A percentile compares a stretch with the other conserved stretches of the same genome.
Conservation (phyloP, 208 protist genomes). For the Leishmania mexicana region DNA sequence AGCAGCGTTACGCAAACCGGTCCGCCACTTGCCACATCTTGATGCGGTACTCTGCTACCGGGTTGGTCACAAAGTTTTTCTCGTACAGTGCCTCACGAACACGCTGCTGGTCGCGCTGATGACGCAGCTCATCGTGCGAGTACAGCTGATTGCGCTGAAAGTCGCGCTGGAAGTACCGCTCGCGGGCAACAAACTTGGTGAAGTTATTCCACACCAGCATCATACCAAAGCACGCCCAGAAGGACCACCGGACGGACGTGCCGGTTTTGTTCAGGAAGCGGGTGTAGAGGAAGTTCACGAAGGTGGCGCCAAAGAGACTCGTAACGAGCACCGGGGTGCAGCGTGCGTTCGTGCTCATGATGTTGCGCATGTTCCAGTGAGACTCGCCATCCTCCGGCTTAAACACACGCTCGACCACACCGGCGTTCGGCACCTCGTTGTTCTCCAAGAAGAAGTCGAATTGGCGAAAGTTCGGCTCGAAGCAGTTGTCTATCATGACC, state of each 20-base stretch:
- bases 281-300: conserved; percentile 81
- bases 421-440: conserved; percentile 65
- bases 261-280: conserved; percentile 71
- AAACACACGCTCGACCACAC: conserved; percentile 72
- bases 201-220: conserved; percentile 87
- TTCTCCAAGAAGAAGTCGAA: conserved; percentile 88
- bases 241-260: conserved; percentile 80
- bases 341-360: conserved; percentile 70
- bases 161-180: conserved; percentile 87
- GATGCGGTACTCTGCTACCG: conserved; percentile 83
- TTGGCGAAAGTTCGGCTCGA: conserved; percentile 87
- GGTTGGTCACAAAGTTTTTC: conserved; percentile 87
- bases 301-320: conserved; percentile 69
- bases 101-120: conserved; percentile 84
- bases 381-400: conserved; percentile 74
- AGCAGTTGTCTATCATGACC: conserved; percentile 63
- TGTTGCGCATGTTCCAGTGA: conserved; percentile 69
- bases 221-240: conserved; percentile 69
- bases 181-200: conserved; percentile 82
- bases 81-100: conserved; percentile 87
- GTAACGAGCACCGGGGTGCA: conserved; percentile 81
- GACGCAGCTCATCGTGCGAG: conserved; percentile 78
- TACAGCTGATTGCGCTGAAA: conserved; percentile 90
- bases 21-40: conserved; percentile 91
- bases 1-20: conserved; percentile 62